These are phyloP conservation scores for Gossypium arboreum DNA, from an alignment of 345 rosid genomes.

Conservation along the genomic window DNA sequence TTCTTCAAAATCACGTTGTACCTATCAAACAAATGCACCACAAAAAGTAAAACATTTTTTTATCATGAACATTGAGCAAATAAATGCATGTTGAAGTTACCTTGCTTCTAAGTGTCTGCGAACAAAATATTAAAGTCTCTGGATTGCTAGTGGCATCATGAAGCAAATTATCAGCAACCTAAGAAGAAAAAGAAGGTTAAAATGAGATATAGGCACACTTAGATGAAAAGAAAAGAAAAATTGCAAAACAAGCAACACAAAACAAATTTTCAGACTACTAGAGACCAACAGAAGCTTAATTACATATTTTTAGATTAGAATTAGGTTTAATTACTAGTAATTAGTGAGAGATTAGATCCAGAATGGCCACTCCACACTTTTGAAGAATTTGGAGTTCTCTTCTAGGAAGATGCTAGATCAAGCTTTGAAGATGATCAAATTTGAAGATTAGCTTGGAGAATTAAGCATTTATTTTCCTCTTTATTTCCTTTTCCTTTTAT, in stretches of 20 bases:
- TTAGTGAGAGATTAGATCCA: too few relatives aligned
- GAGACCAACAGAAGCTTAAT: too few relatives aligned
- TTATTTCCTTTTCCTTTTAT: too few relatives aligned
- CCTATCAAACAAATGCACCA: slow-evolving; percentile 43
- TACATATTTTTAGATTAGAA: too few relatives aligned
- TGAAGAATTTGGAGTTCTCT: too few relatives aligned
- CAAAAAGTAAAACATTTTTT: slow-evolving; percentile 1
- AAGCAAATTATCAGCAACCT: slow-evolving; percentile 99
- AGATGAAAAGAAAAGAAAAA: background rate
- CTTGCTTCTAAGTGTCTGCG: slow-evolving; percentile 99
- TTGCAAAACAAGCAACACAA: background rate
- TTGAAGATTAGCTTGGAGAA: too few relatives aligned
- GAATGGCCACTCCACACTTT: too few relatives aligned
- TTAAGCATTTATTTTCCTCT: too few relatives aligned
- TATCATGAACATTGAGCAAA: slow-evolving; percentile 7
- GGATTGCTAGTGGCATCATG: slow-evolving; percentile 94
- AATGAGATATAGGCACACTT: background rate
- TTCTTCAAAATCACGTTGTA: slow-evolving; percentile 97
- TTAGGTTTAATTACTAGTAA: too few relatives aligned
- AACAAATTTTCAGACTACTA: too few relatives aligned
- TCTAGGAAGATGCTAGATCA: too few relatives aligned
- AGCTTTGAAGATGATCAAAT: too few relatives aligned
- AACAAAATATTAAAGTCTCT: slow-evolving; percentile 95
- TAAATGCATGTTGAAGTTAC: slow-evolving; percentile 38
- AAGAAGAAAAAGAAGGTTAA: slow-evolving; percentile 15